Evolutionary conservation across 345 rosid genomes (phyloP).

Genomic region (Dovyalis caffra): DNA sequence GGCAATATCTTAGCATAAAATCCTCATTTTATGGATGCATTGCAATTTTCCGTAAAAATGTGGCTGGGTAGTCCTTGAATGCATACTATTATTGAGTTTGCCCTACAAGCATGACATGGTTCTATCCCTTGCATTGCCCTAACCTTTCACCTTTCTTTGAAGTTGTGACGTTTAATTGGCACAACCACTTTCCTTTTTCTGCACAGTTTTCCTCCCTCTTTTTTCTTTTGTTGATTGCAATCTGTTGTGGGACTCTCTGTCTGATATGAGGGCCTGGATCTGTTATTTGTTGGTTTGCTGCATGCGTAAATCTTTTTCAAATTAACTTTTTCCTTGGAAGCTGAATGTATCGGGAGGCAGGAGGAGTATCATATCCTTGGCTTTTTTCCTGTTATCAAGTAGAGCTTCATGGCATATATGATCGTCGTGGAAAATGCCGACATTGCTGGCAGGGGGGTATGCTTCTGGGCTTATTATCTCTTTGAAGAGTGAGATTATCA

Average conservation of each 20-base stretch:
- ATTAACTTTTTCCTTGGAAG: not conserved
- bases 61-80: slow-evolving; percentile 2
- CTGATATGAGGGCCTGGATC: not conserved
- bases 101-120: not conserved
- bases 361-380: not conserved
- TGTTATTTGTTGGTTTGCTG: not conserved
- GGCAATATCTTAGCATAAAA: slow-evolving; percentile 13
- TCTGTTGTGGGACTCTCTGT: not conserved
- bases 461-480: not conserved
- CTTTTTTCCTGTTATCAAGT: not conserved
- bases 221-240: not conserved
- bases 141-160: not conserved
- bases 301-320: not conserved
- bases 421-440: not conserved
- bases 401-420: not conserved
- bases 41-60: slow-evolving; percentile 15
- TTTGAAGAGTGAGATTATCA: not conserved
- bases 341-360: not conserved
- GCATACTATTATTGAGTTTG: slow-evolving; percentile 9
- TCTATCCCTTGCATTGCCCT: not conserved
- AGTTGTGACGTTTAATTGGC: not conserved
- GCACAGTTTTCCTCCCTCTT: not conserved
- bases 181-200: not conserved
- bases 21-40: slow-evolving; percentile 20
- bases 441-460: not conserved